Evolutionary conservation across 345 rosid species (phyloP), one percentile per base, ranked within the genome.

Genomic region (Murraya paniculata): DNA sequence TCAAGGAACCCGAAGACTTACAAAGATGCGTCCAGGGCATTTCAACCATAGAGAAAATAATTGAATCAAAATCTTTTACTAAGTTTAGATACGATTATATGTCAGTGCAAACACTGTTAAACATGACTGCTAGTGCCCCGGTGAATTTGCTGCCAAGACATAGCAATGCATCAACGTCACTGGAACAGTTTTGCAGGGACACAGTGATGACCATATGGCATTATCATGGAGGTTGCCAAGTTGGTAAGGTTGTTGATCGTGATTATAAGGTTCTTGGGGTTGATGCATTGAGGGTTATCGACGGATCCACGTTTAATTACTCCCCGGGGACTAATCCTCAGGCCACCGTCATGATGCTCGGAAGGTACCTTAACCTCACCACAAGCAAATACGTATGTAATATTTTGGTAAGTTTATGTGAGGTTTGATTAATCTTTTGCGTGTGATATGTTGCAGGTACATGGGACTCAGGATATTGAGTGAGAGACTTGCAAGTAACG

Each of bases 261-360:
- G 89, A 93, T 68, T 92, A 93, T 58, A 89, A 71, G 78, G 97
- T 93, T 67, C 28, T 87, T 72, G 95, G 98, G 13, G 87, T 90
- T 11, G 88, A 87, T 76, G 81, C 81, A 11, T 77, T 93, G 33
- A 85, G 97, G 77, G 91, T 95, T 66, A 83, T 93, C 71, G 97
- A 95, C 71, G 93, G 96, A 24, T 95, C 99, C 24, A 95, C 97
- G 3, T 88, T 93, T 79, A 80, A 85, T 72, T 73, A 76, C 69
- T 89, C 93, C 21, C 98, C 99, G 5, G 97, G 98, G 64, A 95
- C 99, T 41, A 95, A 93, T 76, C 99, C 98, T 78, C 98, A 93
- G 76, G 99, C 99, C 79, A 95, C 99, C 22, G 90, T 93, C 77
- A 93, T 95, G 99, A 95, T 95, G 98, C 96, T 95, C 58, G 98